Evolutionary conservation across 148 eudicot species (phyloP).

Genomic region (Linanthus parryae): DNA sequence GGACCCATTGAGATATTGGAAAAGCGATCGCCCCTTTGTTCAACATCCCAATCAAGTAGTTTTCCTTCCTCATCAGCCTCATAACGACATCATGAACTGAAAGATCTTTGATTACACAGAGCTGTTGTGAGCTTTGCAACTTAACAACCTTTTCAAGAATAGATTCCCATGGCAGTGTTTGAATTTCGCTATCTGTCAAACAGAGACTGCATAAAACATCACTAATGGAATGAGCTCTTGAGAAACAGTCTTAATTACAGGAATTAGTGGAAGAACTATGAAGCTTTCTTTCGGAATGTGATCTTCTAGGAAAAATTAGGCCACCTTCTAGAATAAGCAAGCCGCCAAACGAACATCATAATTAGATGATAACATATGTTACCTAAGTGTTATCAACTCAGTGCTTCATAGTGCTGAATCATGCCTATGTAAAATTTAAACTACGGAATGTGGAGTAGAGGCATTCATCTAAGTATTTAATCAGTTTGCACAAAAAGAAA

Average conservation of each 20-base stretch:
- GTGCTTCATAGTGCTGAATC: too few species aligned
- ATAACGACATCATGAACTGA: slow-evolving; percentile 84
- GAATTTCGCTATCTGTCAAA: slow-evolving; percentile 78
- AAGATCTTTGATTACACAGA: slow-evolving; percentile 85
- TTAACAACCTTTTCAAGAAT: slow-evolving; percentile 81
- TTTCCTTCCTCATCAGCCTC: slow-evolving; percentile 96
- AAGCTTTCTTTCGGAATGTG: too few species aligned
- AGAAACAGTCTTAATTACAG: neutral
- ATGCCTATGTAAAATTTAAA: too few species aligned
- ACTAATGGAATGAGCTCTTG: neutral
- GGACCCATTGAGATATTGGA: slow-evolving; percentile 79
- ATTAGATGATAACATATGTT: too few species aligned
- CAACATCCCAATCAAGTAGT: slow-evolving; percentile 95
- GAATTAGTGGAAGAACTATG: neutral
- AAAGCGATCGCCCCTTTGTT: slow-evolving; percentile 90
- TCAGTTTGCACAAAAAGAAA: too few species aligned
- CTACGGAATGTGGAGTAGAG: too few species aligned
- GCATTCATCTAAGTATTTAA: too few species aligned
- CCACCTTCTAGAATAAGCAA: too few species aligned
- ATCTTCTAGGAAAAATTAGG: too few species aligned
- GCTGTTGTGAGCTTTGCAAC: slow-evolving; percentile 55
- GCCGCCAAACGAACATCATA: too few species aligned
- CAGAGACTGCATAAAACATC: slow-evolving; percentile 61
- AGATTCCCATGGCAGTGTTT: slow-evolving; percentile 87
- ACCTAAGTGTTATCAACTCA: too few species aligned